Evolutionary conservation across 176 grass and related monocot species (phyloP).

Genomic region (Lolium perenne): DNA sequence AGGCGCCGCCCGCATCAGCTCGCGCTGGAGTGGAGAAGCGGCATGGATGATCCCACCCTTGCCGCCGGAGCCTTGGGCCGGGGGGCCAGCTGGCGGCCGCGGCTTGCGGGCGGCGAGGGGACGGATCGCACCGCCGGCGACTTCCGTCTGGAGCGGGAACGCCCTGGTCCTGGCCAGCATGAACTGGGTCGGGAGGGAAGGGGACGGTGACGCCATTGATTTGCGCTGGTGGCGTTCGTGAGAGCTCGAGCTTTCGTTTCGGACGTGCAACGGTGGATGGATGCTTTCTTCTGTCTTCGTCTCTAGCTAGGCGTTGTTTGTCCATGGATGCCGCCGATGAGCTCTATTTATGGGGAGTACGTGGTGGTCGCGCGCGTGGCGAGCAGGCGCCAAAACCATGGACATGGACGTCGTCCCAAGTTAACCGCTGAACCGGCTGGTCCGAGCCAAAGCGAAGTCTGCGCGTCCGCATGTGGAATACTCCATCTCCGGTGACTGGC

Average conservation of each 20-base stretch:
- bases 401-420: background rate
- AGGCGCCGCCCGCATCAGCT: background rate
- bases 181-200: background rate
- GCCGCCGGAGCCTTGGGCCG: background rate
- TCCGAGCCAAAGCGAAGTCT: background rate
- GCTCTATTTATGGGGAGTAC: constrained; percentile 4
- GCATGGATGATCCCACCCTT: constrained; percentile 4
- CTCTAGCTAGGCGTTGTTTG: background rate
- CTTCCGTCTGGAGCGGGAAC: background rate
- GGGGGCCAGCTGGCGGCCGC: background rate
- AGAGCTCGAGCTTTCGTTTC: background rate
- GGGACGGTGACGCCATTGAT: background rate
- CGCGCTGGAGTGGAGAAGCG: background rate
- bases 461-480: background rate
- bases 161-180: background rate
- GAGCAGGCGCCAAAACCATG: background rate
- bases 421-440: background rate
- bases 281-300: background rate
- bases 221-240: background rate
- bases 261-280: background rate
- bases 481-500: background rate
- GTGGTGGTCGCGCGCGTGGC: background rate
- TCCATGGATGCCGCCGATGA: background rate
- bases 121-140: background rate
- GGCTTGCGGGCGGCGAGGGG: background rate